Conservation (phyloP, 176 grass and related monocot species). For the Lolium multiflorum region DNA sequence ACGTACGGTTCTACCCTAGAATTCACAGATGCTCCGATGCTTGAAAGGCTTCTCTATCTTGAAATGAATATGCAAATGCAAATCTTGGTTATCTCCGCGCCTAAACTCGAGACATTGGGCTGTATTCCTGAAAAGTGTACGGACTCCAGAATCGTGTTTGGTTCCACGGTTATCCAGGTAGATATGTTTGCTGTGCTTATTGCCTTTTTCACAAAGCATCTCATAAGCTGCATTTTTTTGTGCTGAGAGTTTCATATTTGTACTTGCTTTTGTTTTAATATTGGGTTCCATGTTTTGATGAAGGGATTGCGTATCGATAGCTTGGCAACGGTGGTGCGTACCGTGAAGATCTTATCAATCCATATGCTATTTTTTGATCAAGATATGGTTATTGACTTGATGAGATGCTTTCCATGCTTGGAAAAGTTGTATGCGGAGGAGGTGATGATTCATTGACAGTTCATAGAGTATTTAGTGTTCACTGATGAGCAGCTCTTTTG, state of each 20-base stretch:
- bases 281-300: neutral
- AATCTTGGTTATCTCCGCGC: neutral
- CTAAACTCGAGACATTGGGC: neutral
- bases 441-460: neutral
- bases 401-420: conserved; percentile 32
- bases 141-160: neutral
- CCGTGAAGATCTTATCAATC: neutral
- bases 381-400: conserved; percentile 11
- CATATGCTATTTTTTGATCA: neutral
- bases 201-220: neutral
- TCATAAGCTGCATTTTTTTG: neutral
- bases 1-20: too few relatives aligned
- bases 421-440: conserved; percentile 29
- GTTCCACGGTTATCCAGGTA: neutral
- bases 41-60: conserved; percentile 2
- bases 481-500: neutral
- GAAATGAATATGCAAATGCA: neutral
- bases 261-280: neutral
- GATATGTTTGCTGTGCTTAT: neutral
- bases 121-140: fast-evolving
- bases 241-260: neutral
- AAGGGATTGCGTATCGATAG: neutral
- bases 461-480: neutral
- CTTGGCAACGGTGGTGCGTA: neutral
- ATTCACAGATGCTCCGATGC: too few relatives aligned